These are phyloP conservation scores for Lactarius evosmus DNA, from an alignment of 768 basidiomycete species.

Conservation along the genomic window DNA sequence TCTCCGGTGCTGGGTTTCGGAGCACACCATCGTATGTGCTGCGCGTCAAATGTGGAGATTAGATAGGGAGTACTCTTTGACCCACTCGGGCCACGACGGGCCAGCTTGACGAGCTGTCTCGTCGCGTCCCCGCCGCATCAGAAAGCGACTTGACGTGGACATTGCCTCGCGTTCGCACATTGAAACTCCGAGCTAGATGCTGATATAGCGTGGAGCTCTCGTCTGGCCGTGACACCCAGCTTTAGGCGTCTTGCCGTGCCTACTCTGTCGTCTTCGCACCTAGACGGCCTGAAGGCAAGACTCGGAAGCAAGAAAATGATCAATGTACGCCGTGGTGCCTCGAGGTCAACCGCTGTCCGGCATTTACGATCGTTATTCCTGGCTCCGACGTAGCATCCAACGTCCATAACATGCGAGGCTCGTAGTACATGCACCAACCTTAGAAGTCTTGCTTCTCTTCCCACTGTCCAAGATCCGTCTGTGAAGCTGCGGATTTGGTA, in stretches of 20 bases:
- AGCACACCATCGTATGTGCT: neutral
- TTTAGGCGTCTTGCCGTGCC: constrained; percentile 1
- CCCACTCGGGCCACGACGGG: constrained; percentile 1
- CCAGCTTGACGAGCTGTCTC: neutral
- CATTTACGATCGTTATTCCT: constrained; percentile 27
- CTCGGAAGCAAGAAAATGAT: constrained; percentile 20
- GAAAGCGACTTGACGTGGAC: constrained; percentile 10
- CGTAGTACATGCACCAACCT: constrained; percentile 12
- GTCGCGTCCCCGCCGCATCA: constrained; percentile 9
- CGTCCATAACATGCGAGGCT: constrained; percentile 24
- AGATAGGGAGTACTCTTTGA: neutral
- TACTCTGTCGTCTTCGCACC: constrained; percentile 14
- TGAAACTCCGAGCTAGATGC: constrained; percentile 21
- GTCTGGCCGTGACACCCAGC: neutral
- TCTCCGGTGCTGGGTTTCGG: constrained; percentile 6
- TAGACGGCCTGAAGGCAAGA: constrained; percentile 15
- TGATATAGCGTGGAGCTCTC: constrained; percentile 16
- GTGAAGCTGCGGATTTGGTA: constrained; percentile 17
- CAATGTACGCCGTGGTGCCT: constrained; percentile 20
- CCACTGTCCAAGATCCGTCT: constrained; percentile 6
- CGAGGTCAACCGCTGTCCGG: constrained; percentile 20
- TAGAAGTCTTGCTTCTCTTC: constrained; percentile 19
- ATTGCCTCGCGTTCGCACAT: constrained; percentile 18
- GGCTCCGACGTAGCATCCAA: constrained; percentile 20
- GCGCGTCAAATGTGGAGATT: too few relatives aligned